Evolutionary conservation across 371 early-diverging fungal species (phyloP), one percentile per base, ranked within the genome.

Genomic region (Sporodiniella umbellata): DNA sequence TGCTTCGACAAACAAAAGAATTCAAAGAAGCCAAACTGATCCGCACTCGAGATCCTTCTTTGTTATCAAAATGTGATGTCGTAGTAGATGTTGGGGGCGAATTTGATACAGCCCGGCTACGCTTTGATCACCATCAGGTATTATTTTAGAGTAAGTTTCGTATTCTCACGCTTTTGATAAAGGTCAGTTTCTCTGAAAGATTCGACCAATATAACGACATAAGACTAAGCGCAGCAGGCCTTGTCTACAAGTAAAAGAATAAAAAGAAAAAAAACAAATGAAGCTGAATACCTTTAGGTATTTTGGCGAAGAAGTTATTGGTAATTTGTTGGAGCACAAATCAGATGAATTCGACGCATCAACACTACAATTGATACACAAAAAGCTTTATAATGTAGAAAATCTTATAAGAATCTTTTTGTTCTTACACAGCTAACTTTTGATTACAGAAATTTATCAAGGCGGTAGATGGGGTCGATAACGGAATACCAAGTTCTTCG

Each of bases 31-130:
- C 89, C 45, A 79, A 72, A 25, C 66, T 96, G 19, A 72, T 91
- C 31, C 85, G 97, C 35, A 88, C 93, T 17, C 88, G 97, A 53
- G 96, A 96, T 59, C 73, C 86, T 0, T 76, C 72, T 4, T 77
- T 86, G 26, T 73, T 96, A 37, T 81, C 73, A 10, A 75, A 75
- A 15, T 93, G 90, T 49, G 91, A 90, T 62, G 83, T 94, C 44
- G 92, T 99, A 6, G 95, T 95, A 12, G 99, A 99, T 65, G 99
- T 98, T 2, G 99, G 99, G 25, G 93, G 92, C 28, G 90, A 84
- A 21, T 97, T 93, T 71, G 88, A 90, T 68, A 91, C 88, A 28
- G 67, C 60, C 23, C 68, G 58, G 18, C 64, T 79, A 49, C 78
- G 91, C 22, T 99, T 83, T 68, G 99, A 99, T 62, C 99, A 99